Evolutionary conservation across 1,284 basidiomycete species (phyloP), one percentile per base, ranked within the genome.

Genomic region (Testicularia cyperi): DNA sequence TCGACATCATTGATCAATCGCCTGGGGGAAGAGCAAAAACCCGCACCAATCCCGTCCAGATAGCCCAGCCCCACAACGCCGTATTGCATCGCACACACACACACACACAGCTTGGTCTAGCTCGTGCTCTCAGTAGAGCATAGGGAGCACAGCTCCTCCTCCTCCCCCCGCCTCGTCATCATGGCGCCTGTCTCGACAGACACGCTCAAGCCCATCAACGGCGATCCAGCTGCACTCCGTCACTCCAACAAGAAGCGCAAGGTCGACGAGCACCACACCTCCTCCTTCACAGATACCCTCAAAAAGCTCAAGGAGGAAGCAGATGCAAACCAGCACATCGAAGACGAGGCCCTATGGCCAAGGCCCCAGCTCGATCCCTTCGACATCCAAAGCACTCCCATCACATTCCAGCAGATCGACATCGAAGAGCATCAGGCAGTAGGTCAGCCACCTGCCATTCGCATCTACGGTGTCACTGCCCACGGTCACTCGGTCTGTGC

Each of bases 351-450:
- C 21, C 28, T 49, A 9, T 74, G 71, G 71, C 62, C 63, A 3
- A 61, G 71, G 9, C 71, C 71, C 5, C 36, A 46, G 13, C 44
- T 72, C 19, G 40, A 53, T 3, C 45, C 51, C 2, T 38, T 74
- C 28, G 61, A 72, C 35, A 32, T 60, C 20, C 41, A 61, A 19
- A 49, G 35, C 8, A 58, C 70, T 25, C 27, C 28, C 20, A 49
- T 73, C 42, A 60, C 61, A 19, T 76, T 76, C 40, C 74, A 76
- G 49, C 74, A 76, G 47, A 75, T 76, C 40, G 74, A 76, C 34
- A 68, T 75, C 30, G 74, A 76, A 35, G 74, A 76, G 48, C 46
- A 61, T 18, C 65, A 65, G 32, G 38, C 49, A 20, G 53, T 70
- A 5, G 54, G 58, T 16, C 42, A 63, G 19, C 45, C 61, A 16